A percentile compares a stretch with the other conserved stretches of the same genome.
phyloP scores from a whole-genome alignment of 108 stramenopile genomes.

The Stephanodiscus minutulus region DNA sequence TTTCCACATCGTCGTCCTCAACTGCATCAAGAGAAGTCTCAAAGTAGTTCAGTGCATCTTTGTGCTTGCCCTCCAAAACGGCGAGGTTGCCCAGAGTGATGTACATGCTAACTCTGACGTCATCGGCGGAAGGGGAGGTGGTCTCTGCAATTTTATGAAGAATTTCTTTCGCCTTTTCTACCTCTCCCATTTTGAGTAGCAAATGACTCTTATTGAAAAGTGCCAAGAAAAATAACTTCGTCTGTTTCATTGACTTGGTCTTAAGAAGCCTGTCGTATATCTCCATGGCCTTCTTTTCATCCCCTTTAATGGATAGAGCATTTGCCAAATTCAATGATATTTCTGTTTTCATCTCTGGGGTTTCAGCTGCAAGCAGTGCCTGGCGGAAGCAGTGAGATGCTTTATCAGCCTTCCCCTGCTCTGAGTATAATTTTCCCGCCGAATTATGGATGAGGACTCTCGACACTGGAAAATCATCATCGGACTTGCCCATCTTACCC shows the following conservation, averaged over 20 bases:
- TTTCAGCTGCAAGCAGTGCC: slow-evolving; percentile 27
- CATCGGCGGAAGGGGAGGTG: slow-evolving; percentile 27
- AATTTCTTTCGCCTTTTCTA: slow-evolving; percentile 26
- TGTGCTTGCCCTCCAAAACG: slow-evolving; percentile 13
- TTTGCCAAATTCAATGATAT: slow-evolving; percentile 40
- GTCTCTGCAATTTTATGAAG: slow-evolving; percentile 23
- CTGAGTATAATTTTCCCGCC: slow-evolving; percentile 43
- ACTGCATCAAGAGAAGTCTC: slow-evolving; percentile 26
- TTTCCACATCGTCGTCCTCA: slow-evolving; percentile 15
- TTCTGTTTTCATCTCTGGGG: slow-evolving; percentile 10
- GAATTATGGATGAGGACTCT: slow-evolving; percentile 31
- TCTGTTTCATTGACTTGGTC: slow-evolving; percentile 14
- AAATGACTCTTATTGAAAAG: slow-evolving; percentile 40
- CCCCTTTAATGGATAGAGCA: slow-evolving; percentile 23
- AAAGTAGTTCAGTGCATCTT: slow-evolving; percentile 25
- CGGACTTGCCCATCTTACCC: slow-evolving; percentile 29
- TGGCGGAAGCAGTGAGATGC: slow-evolving; percentile 28
- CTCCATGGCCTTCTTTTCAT: slow-evolving; percentile 20
- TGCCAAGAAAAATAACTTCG: slow-evolving; percentile 27
- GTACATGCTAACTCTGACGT: slow-evolving; percentile 25
- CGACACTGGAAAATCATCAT: slow-evolving; percentile 23
- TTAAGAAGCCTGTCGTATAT: slow-evolving; percentile 25
- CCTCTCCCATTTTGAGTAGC: slow-evolving; percentile 28
- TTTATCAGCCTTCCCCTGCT: slow-evolving; percentile 25
- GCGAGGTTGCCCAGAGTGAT: slow-evolving; percentile 25